Base-by-base conservation (phyloP, 345 rosid species). In the Reutealis trisperma region DNA sequence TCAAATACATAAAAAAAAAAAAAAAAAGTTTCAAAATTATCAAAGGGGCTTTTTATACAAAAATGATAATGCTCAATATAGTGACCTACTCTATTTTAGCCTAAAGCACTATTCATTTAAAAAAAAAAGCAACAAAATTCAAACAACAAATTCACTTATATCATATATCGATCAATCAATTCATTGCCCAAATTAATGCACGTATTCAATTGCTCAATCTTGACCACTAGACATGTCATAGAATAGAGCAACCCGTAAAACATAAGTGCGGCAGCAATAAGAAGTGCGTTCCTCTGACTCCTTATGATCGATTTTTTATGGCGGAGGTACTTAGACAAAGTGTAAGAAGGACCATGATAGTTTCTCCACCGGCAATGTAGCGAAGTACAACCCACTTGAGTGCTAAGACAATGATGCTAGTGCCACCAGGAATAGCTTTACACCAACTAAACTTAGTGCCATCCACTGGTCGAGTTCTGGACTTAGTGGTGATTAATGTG, bases 401-500 rank as follows among this genome's bases (percentile, higher is more conserved):
- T 63, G 89, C 87, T 18, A 95, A 79, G 78, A 92, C 98, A 24
- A 96, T 88, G 83, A 86, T 86, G 70, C 98, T 97, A 18, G 97
- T 95, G 63, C 99, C 99, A n/a, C 73, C 76, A 3, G 90, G 86
- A 12, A 93, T 90, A 6, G 97, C 96, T 81, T 80, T 88, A 89
- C 98, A 95, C 99, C 98, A 95, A 72, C 97, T 90, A 76, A 83
- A 83, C 83, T 95, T 96, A 44, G 93, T 89, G 57, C 91, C 89
- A 34, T 96, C 92, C 16, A 83, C 89, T 30, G 84, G 85, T 62
- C 98, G 87, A 63, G 80, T 49, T 27, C 19, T 73, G 45, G 85
- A 76, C 63, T 87, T 80, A 34, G 85, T 30, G 32, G 71, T n/a
- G n/a, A n/a, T 3, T 55, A 61, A 70, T 60, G 82, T 77, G 74